phyloP scores from a whole-genome alignment of 306 rosid species.

The Trifolium repens region DNA sequence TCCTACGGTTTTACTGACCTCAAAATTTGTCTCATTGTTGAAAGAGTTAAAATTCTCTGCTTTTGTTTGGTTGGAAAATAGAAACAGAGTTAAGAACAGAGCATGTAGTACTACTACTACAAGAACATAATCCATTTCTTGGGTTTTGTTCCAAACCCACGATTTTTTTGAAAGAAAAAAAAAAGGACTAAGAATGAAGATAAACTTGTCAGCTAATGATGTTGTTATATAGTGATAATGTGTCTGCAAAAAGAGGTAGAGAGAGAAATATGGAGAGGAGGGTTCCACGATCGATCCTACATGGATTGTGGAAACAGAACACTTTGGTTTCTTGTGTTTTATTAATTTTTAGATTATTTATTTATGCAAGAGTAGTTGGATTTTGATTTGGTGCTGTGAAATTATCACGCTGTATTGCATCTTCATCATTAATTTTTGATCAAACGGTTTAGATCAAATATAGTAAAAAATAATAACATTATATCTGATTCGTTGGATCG shows the following conservation, averaged over 20 bases:
- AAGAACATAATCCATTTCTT: conserved; percentile 57
- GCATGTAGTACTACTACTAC: conserved; percentile 32
- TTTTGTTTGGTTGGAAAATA: conserved; percentile 52
- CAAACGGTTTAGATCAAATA: no score
- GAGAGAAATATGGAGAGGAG: conserved; percentile 1
- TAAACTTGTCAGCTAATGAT: conserved; percentile 40
- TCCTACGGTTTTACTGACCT: conserved; percentile 43
- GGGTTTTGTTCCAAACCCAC: conserved; percentile 58
- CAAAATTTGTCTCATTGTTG: conserved; percentile 15
- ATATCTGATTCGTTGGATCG: no score
- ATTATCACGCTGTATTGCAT: no score
- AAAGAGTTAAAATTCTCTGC: conserved; percentile 47
- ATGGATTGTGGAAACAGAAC: conserved; percentile 41
- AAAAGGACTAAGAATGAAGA: conserved; percentile 47
- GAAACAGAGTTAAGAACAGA: conserved; percentile 55
- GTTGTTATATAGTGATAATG: conserved; percentile 60
- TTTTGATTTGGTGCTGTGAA: no score
- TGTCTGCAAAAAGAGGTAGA: conserved; percentile 23
- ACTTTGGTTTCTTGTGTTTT: not conserved
- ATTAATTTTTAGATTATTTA: not conserved
- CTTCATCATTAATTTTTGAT: no score
- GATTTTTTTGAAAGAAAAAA: not conserved
- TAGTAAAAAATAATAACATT: no score
- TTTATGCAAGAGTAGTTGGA: not conserved
- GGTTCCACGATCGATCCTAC: conserved; percentile 31